These are phyloP conservation scores for Pelargonium citronellum DNA, from an alignment of 441 rosid genomes.

Conservation along the genomic window DNA sequence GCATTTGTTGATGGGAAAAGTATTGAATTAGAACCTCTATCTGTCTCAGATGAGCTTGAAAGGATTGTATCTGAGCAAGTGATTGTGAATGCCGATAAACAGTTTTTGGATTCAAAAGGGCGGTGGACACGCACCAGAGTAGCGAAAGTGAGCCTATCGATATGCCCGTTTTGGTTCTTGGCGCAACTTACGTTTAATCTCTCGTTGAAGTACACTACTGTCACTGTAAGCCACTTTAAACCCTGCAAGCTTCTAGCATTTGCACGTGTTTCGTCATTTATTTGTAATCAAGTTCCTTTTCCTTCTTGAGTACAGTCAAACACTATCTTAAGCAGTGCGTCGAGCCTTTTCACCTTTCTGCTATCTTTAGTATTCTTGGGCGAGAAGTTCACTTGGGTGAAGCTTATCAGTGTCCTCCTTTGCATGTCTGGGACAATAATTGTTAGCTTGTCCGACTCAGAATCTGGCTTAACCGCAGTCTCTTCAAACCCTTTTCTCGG, in stretches of 20 bases:
- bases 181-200: constrained; percentile 87
- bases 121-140: constrained; percentile 79
- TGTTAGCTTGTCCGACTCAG: constrained; percentile 84
- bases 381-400: constrained; percentile 84
- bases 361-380: constrained; percentile 68
- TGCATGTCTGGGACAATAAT: constrained; percentile 89
- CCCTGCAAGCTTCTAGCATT: constrained; percentile 8
- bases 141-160: constrained; percentile 68
- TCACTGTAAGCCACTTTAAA: constrained; percentile 50
- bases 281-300: constrained; percentile 14
- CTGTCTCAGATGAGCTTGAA: constrained; percentile 24
- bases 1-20: constrained; percentile 22
- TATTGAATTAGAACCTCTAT: constrained; percentile 29
- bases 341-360: constrained; percentile 87
- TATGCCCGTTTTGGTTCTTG: constrained; percentile 92
- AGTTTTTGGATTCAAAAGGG: constrained; percentile 58
- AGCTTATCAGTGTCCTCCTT: constrained; percentile 79
- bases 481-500: constrained; percentile 75
- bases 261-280: constrained; percentile 8
- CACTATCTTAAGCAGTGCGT: constrained; percentile 82
- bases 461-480: constrained; percentile 31
- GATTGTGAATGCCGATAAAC: constrained; percentile 22
- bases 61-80: constrained; percentile 26
- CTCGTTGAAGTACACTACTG: constrained; percentile 83
- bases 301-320: constrained; percentile 62